Base-by-base conservation (phyloP, 2,329 filamentous ascomycete genomes). In the Pseudogymnoascus sp. region DNA sequence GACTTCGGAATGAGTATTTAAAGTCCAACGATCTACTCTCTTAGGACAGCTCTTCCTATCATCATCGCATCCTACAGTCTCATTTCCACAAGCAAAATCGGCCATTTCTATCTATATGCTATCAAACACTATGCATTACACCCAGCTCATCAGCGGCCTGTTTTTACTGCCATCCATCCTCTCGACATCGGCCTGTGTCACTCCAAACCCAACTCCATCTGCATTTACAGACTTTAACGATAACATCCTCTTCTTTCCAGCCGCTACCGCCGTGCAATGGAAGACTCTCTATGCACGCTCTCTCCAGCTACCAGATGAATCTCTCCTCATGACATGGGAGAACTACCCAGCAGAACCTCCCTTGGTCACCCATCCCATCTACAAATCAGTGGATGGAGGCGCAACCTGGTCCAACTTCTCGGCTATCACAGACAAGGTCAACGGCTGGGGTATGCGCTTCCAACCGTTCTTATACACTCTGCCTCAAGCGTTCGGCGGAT, bases 381-480 rank as follows among this genome's bases (percentile, higher is more conserved):
- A 76, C 66, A 71, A 75, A 65, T 82, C 79, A 25, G 74, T 68
- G 6, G 81, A 85, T 67, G 72, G 76, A 38, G 83, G 83, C n/a
- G 68, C 75, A 35, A 84, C 80, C 1, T 90, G 86, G 86, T 75
- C 76, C 5, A 80, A 86, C 69, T 75, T 88, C 62, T 83, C 84
- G 2, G 77, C 78, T 9, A 82, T 89, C 8, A 75, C 82, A 14
- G 87, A 89, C 69, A 78, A 81, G 49, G 83, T 80, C 23, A 85
- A 87, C 65, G 80, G 80, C 37, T 83, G 81, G 75, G 87, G 87
- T 23, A 71, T 88, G 62, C 79, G 84, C 31, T 88, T 88, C 68
- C 87, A 90, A 68, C 87, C 88, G 0, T 82, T 83, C 71, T 76
- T 90, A 14, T 88, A 87, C 68, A 79, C 84, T 66, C 79, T 90